Conservation (phyloP, 116 monocot genomes). For the Trichopus zeylanicus region DNA sequence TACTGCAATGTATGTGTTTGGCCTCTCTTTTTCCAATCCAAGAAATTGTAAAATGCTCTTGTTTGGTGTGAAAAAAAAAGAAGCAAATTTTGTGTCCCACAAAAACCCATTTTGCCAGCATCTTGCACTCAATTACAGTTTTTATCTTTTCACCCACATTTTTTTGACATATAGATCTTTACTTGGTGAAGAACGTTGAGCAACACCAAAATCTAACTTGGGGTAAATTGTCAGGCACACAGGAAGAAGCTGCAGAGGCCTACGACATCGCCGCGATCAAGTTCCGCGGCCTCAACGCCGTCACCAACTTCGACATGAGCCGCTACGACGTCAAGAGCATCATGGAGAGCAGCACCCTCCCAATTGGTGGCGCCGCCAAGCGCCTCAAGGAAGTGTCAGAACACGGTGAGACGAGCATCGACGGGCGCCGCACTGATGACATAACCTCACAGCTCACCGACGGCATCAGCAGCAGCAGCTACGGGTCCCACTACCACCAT, state of each 20-base stretch:
- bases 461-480: slow-evolving; percentile 15
- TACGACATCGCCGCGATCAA: slow-evolving; percentile 78
- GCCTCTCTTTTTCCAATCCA: no score
- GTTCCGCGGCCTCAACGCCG: slow-evolving; percentile 56
- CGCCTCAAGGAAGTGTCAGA: slow-evolving; percentile 65
- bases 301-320: slow-evolving; percentile 74
- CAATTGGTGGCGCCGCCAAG: slow-evolving; percentile 76
- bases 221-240: no score
- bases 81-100: no score
- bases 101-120: no score
- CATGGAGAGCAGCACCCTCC: slow-evolving; percentile 70
- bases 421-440: slow-evolving; percentile 23
- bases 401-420: slow-evolving; percentile 27
- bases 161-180: no score
- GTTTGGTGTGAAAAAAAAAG: no score
- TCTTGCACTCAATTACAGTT: no score
- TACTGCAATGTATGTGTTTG: no score
- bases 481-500: slow-evolving; percentile 30
- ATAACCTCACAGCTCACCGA: slow-evolving; percentile 27
- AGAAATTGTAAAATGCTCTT: no score
- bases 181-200: no score
- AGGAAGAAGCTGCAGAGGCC: slow-evolving; percentile 71
- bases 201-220: no score
- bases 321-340: slow-evolving; percentile 46
- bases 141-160: no score